Evolutionary conservation across 192 early-diverging fungal genomes (phyloP).

Genomic region (Umbelopsis ramanniana): DNA sequence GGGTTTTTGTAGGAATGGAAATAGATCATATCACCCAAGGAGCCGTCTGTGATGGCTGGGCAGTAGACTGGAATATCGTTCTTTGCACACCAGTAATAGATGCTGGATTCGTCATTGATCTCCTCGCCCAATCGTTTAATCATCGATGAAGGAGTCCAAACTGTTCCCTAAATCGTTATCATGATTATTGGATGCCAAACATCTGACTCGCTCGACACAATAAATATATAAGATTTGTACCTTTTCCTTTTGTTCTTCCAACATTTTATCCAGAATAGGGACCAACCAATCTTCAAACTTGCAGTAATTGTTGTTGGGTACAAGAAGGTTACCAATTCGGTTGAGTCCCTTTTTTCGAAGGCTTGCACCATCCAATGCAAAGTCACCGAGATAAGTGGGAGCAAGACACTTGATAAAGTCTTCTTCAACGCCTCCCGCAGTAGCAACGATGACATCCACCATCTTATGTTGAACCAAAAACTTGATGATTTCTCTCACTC

Average conservation of each 20-base stretch:
- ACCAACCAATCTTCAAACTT: slow-evolving; percentile 99
- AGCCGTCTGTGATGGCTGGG: slow-evolving; percentile 97
- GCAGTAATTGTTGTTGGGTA: slow-evolving; percentile 99
- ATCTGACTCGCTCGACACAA: neutral
- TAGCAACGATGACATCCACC: slow-evolving; percentile 89
- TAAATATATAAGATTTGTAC: slow-evolving; percentile 27
- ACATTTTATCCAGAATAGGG: slow-evolving; percentile 91
- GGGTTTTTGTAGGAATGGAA: slow-evolving; percentile 98
- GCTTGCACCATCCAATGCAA: slow-evolving; percentile 72
- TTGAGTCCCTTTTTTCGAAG: slow-evolving; percentile 91
- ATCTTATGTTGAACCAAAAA: slow-evolving; percentile 89
- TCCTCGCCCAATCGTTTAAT: slow-evolving; percentile 87
- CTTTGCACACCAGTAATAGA: slow-evolving; percentile 90
- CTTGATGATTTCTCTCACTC: slow-evolving; percentile 88
- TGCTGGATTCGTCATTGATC: slow-evolving; percentile 86
- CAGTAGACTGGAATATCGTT: slow-evolving; percentile 98
- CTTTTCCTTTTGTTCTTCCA: slow-evolving; percentile 87
- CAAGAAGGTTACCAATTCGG: slow-evolving; percentile 95
- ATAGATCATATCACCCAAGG: slow-evolving; percentile 99
- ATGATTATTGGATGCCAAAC: neutral
- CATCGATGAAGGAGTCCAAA: slow-evolving; percentile 94
- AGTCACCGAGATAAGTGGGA: slow-evolving; percentile 85
- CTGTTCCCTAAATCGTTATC: slow-evolving; percentile 49
- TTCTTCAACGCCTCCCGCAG: slow-evolving; percentile 96
- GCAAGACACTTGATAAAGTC: slow-evolving; percentile 98